A percentile compares a stretch with the other conserved stretches of the same genome.
phyloP scores from a whole-genome alignment of 805 yeast genomes.

The Starmerella potacharoeniae region DNA sequence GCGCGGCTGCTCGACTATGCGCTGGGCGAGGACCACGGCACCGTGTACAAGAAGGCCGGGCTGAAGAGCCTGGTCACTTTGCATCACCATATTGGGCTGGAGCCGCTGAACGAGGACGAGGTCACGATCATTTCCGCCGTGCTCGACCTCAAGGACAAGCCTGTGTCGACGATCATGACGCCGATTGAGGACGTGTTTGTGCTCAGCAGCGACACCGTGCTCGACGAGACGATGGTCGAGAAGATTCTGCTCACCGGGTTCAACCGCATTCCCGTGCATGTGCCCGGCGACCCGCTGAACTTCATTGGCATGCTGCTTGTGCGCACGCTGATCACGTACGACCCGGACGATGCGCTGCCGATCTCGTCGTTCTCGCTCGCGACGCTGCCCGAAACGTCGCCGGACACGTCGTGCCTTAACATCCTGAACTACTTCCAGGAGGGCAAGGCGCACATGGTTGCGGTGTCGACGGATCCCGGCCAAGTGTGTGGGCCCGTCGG shows the following conservation, averaged over 20 bases:
- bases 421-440: slow-evolving; percentile 93
- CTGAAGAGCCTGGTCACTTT: slow-evolving; percentile 85
- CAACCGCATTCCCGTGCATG: slow-evolving; percentile 86
- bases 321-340: slow-evolving; percentile 83
- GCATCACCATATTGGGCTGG: slow-evolving; percentile 92
- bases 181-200: slow-evolving; percentile 86
- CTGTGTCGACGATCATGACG: slow-evolving; percentile 81
- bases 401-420: slow-evolving; percentile 85
- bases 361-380: slow-evolving; percentile 91
- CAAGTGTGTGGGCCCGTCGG: slow-evolving; percentile 73
- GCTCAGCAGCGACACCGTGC: slow-evolving; percentile 66
- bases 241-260: slow-evolving; percentile 89
- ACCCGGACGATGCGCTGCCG: slow-evolving; percentile 90
- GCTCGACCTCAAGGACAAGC: slow-evolving; percentile 82
- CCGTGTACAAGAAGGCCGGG: slow-evolving; percentile 84
- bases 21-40: slow-evolving; percentile 93
- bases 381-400: slow-evolving; percentile 86
- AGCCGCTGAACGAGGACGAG: slow-evolving; percentile 84
- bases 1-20: slow-evolving; percentile 68
- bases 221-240: slow-evolving; percentile 77
- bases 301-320: slow-evolving; percentile 93
- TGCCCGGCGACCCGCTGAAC: slow-evolving; percentile 78
- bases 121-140: slow-evolving; percentile 93
- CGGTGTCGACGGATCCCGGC: slow-evolving; percentile 81
- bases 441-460: slow-evolving; percentile 95